Conservation (phyloP, 1,284 basidiomycete species). For the Taiwanofungus camphoratus region DNA sequence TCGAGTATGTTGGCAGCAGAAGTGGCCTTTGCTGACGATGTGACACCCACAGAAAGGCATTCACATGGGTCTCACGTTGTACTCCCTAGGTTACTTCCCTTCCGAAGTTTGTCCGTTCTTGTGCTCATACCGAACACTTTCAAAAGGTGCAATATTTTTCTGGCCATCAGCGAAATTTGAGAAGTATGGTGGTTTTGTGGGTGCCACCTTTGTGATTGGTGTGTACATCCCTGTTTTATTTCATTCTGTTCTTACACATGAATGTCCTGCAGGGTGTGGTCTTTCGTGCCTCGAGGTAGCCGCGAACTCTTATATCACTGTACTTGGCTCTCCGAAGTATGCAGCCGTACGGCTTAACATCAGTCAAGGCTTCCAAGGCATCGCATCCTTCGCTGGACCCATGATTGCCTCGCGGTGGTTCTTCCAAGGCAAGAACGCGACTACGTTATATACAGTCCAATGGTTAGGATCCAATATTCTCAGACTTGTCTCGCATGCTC, state of each 20-base stretch:
- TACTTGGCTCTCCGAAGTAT: conserved; percentile 60
- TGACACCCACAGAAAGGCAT: conserved; percentile 43
- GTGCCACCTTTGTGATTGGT: conserved; percentile 66
- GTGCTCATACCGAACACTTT: neutral
- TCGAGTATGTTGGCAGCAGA: conserved; percentile 7
- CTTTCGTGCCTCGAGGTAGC: conserved; percentile 65
- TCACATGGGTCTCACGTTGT: conserved; percentile 65
- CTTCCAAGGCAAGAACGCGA: conserved; percentile 59
- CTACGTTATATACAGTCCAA: conserved; percentile 65
- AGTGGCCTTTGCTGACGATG: conserved; percentile 1
- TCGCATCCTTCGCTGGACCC: conserved; percentile 75
- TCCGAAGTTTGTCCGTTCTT: conserved; percentile 2
- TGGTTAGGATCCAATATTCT: conserved; percentile 36
- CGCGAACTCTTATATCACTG: conserved; percentile 78
- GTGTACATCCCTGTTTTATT: conserved; percentile 10
- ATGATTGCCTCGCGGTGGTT: conserved; percentile 77
- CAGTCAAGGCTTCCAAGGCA: conserved; percentile 78
- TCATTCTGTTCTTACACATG: neutral
- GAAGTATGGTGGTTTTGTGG: conserved; percentile 70
- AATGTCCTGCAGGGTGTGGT: conserved; percentile 54
- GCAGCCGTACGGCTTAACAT: conserved; percentile 78
- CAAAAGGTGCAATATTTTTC: conserved; percentile 64
- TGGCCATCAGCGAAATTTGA: conserved; percentile 73
- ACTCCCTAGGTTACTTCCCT: conserved; percentile 48
- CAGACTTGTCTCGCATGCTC: neutral